phyloP scores from a whole-genome alignment of 2,329 filamentous ascomycete species.

The Orbilia brochopaga region DNA sequence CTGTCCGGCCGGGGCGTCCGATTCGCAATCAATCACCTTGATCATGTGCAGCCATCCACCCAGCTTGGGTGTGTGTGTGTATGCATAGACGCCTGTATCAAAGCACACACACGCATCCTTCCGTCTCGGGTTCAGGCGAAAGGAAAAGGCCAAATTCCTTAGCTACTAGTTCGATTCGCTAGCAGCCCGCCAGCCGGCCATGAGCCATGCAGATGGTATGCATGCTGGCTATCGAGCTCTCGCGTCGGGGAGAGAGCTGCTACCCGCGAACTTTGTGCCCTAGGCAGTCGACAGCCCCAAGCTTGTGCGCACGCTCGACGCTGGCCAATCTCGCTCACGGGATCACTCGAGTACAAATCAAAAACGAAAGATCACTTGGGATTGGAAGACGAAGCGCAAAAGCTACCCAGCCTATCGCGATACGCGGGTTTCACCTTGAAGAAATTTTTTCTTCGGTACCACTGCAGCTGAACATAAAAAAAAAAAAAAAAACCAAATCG shows the following conservation, averaged over 20 bases:
- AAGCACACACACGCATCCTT: too few species aligned
- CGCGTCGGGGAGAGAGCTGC: constrained; percentile 22
- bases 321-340: too few species aligned
- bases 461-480: neutral
- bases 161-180: neutral
- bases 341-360: too few species aligned
- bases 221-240: constrained; percentile 29
- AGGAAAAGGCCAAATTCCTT: constrained; percentile 10
- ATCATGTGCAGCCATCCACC: neutral
- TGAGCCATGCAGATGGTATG: constrained; percentile 47
- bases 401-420: too few species aligned
- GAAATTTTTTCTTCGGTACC: neutral
- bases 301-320: neutral
- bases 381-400: too few species aligned
- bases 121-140: constrained; percentile 2
- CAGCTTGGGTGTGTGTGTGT: too few species aligned
- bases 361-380: too few species aligned
- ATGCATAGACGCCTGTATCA: too few species aligned
- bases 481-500: too few species aligned
- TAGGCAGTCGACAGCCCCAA: constrained; percentile 12
- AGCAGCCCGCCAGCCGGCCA: constrained; percentile 6
- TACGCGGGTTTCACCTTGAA: too few species aligned
- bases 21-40: neutral
- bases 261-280: constrained; percentile 27
- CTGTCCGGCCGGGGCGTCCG: neutral